A percentile compares a stretch with the other conserved stretches of the same genome.
phyloP scores from a whole-genome alignment of 2,329 filamentous ascomycete genomes.

The Phialemoniopsis sp. region DNA sequence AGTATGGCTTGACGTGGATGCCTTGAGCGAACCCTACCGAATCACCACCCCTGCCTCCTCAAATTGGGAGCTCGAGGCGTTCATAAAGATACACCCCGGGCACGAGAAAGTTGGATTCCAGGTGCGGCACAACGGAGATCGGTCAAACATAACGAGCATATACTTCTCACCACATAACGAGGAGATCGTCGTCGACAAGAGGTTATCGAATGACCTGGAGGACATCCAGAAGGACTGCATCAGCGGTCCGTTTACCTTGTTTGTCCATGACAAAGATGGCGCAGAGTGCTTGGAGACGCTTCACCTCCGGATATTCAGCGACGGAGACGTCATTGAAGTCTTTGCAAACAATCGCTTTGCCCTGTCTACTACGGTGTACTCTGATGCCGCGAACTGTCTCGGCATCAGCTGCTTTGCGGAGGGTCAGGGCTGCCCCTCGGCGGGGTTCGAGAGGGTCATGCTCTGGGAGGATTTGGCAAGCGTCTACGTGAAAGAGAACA shows the following conservation, averaged over 20 bases:
- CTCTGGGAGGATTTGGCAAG: conserved; percentile 1
- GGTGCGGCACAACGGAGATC: conserved; percentile 19
- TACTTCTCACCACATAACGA: conserved; percentile 30
- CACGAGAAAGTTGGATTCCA: conserved; percentile 13
- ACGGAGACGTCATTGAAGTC: conserved; percentile 36
- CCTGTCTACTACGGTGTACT: conserved; percentile 32
- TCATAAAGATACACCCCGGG: conserved; percentile 9
- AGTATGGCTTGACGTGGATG: too few species aligned
- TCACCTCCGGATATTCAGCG: conserved; percentile 33
- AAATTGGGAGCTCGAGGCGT: conserved; percentile 19
- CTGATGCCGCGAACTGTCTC: conserved; percentile 7
- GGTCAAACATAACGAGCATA: conserved; percentile 26
- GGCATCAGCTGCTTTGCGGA: conserved; percentile 19
- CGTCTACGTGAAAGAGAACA: too few species aligned
- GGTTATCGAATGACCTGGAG: conserved; percentile 20
- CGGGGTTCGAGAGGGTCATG: conserved; percentile 10
- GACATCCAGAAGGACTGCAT: conserved; percentile 28
- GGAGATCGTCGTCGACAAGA: conserved; percentile 32
- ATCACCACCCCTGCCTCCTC: conserved; percentile 2
- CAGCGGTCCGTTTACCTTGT: conserved; percentile 40
- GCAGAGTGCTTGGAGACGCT: conserved; percentile 25
- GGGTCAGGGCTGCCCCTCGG: background rate
- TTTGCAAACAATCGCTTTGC: conserved; percentile 38
- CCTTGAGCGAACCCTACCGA: conserved; percentile 2
- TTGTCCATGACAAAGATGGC: conserved; percentile 20